Evolutionary conservation across 1,139 yeast genomes (phyloP).

Genomic region (Magnusiomyces magnusii): DNA sequence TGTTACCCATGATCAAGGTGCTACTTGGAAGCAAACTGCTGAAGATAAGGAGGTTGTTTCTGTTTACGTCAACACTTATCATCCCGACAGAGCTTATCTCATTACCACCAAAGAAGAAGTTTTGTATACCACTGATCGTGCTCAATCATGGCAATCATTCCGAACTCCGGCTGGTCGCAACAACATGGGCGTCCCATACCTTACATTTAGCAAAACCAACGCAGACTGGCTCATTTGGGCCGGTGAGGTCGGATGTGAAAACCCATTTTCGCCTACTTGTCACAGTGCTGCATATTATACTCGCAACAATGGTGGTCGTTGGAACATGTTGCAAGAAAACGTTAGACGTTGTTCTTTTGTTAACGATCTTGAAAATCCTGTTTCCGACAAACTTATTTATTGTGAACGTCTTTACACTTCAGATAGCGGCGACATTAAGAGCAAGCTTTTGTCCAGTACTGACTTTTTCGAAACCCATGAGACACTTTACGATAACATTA

Average conservation of each 20-base stretch:
- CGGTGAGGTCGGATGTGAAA: conserved; percentile 54
- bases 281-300: conserved; percentile 44
- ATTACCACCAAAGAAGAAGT: conserved; percentile 44
- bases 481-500: conserved; percentile 43
- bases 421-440: conserved; percentile 26
- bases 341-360: conserved; percentile 62
- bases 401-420: conserved; percentile 45
- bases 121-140: conserved; percentile 62
- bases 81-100: conserved; percentile 57
- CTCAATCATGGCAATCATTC: conserved; percentile 42
- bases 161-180: conserved; percentile 47
- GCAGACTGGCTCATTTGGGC: conserved; percentile 59
- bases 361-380: conserved; percentile 39
- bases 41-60: conserved; percentile 45
- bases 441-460: conserved; percentile 42
- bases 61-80: conserved; percentile 52
- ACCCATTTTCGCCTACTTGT: conserved; percentile 42
- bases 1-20: conserved; percentile 77
- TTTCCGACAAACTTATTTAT: conserved; percentile 47
- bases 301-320: conserved; percentile 52
- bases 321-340: conserved; percentile 45
- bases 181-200: conserved; percentile 33
- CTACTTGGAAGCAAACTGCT: conserved; percentile 45
- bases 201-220: conserved; percentile 53
- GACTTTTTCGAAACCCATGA: conserved; percentile 44